phyloP scores from a whole-genome alignment of 139 green algal species.

The Micromonas commoda region DNA sequence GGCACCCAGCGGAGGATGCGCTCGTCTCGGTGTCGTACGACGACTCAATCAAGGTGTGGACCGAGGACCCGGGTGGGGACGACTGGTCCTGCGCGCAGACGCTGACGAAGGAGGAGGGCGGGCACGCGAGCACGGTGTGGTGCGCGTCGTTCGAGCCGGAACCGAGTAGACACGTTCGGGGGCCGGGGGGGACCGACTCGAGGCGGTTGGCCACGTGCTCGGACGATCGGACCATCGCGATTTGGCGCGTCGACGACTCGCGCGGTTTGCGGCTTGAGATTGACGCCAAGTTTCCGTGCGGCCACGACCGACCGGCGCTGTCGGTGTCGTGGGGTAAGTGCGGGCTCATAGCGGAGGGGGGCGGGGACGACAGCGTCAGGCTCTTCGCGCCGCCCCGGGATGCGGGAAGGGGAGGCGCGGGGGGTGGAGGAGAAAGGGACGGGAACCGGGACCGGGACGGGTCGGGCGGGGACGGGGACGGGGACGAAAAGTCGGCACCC shows the following conservation, averaged over 20 bases:
- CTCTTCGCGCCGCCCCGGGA: not conserved
- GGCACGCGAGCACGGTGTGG: slow-evolving; percentile 34
- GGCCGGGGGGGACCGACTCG: not conserved
- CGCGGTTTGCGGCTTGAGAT: too few species aligned
- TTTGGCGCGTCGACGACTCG: not conserved
- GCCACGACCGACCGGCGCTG: slow-evolving; percentile 13
- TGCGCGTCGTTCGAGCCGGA: not conserved
- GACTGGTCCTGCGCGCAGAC: slow-evolving; percentile 34
- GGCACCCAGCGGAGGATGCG: slow-evolving; percentile 77
- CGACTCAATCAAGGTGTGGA: slow-evolving; percentile 86
- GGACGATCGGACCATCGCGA: not conserved
- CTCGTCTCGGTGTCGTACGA: slow-evolving; percentile 85
- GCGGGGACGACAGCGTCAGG: slow-evolving; percentile 8
- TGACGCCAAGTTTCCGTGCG: slow-evolving; percentile 7
- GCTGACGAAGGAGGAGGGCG: slow-evolving; percentile 19
- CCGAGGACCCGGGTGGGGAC: slow-evolving; percentile 31
- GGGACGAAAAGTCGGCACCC: not conserved
- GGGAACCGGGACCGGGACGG: too few species aligned
- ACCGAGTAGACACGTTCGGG: too few species aligned
- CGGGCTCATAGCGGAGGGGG: not conserved
- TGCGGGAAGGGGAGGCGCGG: not conserved
- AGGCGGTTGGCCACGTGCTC: not conserved
- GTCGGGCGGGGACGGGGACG: too few species aligned
- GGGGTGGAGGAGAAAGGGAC: not conserved
- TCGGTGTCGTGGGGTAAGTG: not conserved